These are phyloP conservation scores for Hanseniaspora vineae DNA, from an alignment of 805 yeast species.

Conservation along the genomic window DNA sequence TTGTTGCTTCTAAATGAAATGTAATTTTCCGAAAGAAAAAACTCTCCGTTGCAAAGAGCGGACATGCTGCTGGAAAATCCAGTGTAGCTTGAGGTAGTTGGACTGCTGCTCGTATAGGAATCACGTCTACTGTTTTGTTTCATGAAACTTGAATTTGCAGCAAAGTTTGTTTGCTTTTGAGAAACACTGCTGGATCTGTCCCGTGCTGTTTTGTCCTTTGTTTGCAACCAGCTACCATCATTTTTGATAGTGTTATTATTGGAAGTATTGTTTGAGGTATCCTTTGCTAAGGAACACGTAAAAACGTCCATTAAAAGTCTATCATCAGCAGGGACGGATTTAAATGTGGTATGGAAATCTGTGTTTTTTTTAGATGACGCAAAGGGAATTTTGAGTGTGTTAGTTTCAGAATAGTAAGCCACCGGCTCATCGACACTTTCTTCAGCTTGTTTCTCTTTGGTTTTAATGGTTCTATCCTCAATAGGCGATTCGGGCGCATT, in stretches of 20 bases:
- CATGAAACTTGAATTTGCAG: no score
- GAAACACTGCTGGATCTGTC: no score
- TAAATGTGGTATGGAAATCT: conserved; percentile 70
- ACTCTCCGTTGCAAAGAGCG: conserved; percentile 49
- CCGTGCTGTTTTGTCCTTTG: no score
- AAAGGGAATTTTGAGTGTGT: conserved; percentile 25
- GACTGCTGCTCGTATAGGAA: not conserved
- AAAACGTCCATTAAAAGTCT: conserved; percentile 64
- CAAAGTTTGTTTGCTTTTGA: no score
- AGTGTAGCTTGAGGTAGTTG: not conserved
- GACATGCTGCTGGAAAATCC: no score
- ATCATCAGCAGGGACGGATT: conserved; percentile 54
- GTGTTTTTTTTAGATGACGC: conserved; percentile 52
- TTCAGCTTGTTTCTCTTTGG: no score
- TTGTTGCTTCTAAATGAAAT: conserved; percentile 72
- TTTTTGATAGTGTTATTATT: not conserved
- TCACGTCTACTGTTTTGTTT: no score
- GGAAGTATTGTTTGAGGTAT: conserved; percentile 16
- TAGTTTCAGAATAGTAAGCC: not conserved
- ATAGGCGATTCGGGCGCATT: not conserved
- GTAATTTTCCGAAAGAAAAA: conserved; percentile 67
- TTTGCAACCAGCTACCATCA: no score
- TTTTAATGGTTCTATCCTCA: not conserved
- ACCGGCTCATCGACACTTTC: no score
- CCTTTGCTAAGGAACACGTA: conserved; percentile 80